Percentiles rank a stretch among this genome's conserved stretches.
phyloP scores from a whole-genome alignment of 768 basidiomycete genomes.

The Calvatia gigantea region DNA sequence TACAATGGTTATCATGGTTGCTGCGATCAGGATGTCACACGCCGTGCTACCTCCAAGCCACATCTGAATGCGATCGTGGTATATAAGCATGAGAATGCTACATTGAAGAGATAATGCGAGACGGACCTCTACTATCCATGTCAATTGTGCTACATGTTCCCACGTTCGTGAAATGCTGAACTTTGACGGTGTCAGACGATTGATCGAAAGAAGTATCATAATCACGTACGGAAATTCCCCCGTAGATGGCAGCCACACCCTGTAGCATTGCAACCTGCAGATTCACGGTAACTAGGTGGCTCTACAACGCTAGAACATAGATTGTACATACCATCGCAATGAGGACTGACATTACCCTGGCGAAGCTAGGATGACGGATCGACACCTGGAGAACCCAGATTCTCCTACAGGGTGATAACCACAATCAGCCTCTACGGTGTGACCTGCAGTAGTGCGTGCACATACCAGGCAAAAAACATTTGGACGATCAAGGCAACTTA shows the following conservation, averaged over 20 bases:
- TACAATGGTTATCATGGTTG: conserved; percentile 14
- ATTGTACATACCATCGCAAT: conserved; percentile 8
- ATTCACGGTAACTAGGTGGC: background rate
- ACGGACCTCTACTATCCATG: conserved; percentile 2
- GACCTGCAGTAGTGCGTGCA: background rate
- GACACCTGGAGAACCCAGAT: conserved; percentile 9
- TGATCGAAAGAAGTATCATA: background rate
- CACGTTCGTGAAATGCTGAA: conserved; percentile 1
- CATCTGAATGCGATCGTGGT: background rate
- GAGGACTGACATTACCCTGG: background rate
- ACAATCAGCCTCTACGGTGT: background rate
- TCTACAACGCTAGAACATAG: background rate
- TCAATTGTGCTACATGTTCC: conserved; percentile 1
- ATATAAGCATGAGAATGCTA: background rate
- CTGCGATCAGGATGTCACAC: conserved; percentile 13
- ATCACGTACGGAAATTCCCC: background rate
- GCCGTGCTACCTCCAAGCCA: conserved; percentile 12
- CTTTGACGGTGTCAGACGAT: background rate
- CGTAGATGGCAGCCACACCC: conserved; percentile 3
- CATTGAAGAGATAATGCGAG: background rate
- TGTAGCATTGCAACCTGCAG: background rate
- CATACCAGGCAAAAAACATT: conserved; percentile 13
- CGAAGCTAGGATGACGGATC: background rate
- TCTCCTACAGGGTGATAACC: conserved; percentile 4
- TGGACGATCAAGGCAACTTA: conserved; percentile 9